Evolutionary conservation across 805 yeast species (phyloP), one percentile per base, ranked within the genome.

Genomic region (Ogataea paraovalis): DNA sequence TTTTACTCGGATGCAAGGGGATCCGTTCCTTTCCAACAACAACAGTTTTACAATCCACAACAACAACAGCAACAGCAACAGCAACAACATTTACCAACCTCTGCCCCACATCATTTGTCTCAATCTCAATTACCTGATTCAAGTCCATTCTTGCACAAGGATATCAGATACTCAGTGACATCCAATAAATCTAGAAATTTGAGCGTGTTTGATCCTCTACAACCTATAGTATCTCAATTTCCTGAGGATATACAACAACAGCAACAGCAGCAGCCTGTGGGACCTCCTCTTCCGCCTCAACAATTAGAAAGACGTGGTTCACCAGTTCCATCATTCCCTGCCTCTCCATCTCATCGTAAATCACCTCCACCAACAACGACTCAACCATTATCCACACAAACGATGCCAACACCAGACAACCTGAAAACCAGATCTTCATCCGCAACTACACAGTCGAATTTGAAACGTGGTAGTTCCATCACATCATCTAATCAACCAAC

Each of bases 151-250:
- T 48, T 61, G 12, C 66, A 64, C 30, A 65, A 61, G 28, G 69
- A 66, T 47, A 61, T 66, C 5, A 52, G 69, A 34, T 66, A 58
- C 46, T 59, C 62, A 43, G 55, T 57, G 9, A 60, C 69, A 7
- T 57, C 66, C 6, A 49, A 43, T 34, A 57, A 60, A 42, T 59
- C 67, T 12, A 64, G 78, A 40, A 73, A 73, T 49, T 59, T 65
- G 30, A 72, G 78, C 13, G 67, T 73, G 18, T 66, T 65, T 51
- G 71, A 62, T 45, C 69, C 71, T 2, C 49, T 66, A 39, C 67
- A 57, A 43, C 61, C 64, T 10, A 21, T 52, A 30, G 58, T 57
- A 16, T 32, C 46, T 10, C 39, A 32, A 23, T 32, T 42, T 14
- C 39, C n/a, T 19, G 37, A 20, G 19, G 22, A 21, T 25, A 5